These are phyloP conservation scores for Sequoiadendron giganteum DNA, from an alignment of 75 land plant species.

Conservation along the genomic window DNA sequence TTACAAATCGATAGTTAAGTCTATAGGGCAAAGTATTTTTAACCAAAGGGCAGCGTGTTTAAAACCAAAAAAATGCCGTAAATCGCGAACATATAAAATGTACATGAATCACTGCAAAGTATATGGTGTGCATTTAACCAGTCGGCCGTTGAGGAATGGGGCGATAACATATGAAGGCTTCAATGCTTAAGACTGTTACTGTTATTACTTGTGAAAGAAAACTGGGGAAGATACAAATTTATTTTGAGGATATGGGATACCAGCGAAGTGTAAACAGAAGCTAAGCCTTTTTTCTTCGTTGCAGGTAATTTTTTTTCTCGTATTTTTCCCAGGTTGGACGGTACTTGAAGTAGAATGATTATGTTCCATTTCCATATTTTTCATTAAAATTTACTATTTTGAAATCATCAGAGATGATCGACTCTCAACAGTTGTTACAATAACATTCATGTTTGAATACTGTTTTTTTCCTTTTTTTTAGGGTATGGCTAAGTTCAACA, in stretches of 20 bases:
- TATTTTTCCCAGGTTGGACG: neutral
- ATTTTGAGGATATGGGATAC: neutral
- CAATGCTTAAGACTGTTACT: neutral
- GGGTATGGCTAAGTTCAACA: neutral
- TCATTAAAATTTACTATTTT: neutral
- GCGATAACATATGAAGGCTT: neutral
- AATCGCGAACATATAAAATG: neutral
- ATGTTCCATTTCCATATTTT: neutral
- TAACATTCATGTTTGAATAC: neutral
- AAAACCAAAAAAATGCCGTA: neutral
- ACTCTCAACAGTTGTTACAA: neutral
- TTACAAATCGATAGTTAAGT: too few relatives aligned
- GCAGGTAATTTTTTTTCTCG: neutral
- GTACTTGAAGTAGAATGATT: neutral
- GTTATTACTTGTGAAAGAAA: neutral
- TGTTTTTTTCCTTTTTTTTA: neutral
- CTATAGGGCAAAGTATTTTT: too few relatives aligned
- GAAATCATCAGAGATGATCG: neutral
- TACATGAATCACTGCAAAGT: neutral
- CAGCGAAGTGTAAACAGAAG: neutral
- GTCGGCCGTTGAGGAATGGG: neutral
- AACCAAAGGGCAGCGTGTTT: neutral
- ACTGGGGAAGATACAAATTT: neutral
- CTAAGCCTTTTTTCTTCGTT: neutral
- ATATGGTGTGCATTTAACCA: neutral